These are phyloP conservation scores for Metarhizium brunneum DNA, from an alignment of 2,329 filamentous ascomycete genomes.

Conservation along the genomic window DNA sequence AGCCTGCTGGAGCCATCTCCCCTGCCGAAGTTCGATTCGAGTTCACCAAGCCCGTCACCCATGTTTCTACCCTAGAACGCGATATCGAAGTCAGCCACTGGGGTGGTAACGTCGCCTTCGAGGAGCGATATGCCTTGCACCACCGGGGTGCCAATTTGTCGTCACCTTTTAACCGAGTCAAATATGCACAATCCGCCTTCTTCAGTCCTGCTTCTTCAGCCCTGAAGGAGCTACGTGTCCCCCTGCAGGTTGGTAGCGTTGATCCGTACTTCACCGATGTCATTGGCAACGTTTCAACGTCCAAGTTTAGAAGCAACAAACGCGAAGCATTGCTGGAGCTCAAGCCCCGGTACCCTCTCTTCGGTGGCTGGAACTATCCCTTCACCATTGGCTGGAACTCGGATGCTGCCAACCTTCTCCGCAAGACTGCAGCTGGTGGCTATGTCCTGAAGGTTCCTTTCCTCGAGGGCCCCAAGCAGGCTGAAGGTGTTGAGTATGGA, in stretches of 20 bases:
- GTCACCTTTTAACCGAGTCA: conserved; percentile 64
- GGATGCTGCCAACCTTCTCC: conserved; percentile 67
- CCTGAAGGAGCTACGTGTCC: conserved; percentile 72
- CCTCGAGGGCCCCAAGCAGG: conserved; percentile 80
- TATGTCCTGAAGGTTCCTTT: conserved; percentile 88
- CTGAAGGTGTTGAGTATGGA: conserved; percentile 80
- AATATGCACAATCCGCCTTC: conserved; percentile 65
- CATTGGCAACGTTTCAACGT: conserved; percentile 95
- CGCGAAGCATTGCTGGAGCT: conserved; percentile 79
- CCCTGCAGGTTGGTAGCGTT: conserved; percentile 67
- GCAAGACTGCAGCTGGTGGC: conserved; percentile 54
- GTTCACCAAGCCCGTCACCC: conserved; percentile 84
- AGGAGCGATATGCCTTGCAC: conserved; percentile 83
- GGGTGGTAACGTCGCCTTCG: conserved; percentile 92
- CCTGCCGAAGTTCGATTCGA: conserved; percentile 81
- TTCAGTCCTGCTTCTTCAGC: conserved; percentile 70
- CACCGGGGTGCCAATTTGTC: conserved; percentile 77
- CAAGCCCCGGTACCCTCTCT: conserved; percentile 91
- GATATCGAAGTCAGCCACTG: conserved; percentile 96
- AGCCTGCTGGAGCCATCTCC: conserved; percentile 66
- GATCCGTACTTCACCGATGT: conserved; percentile 94
- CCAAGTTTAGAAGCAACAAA: conserved; percentile 68
- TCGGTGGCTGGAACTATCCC: conserved; percentile 96
- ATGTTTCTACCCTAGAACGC: conserved; percentile 70
- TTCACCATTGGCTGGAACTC: conserved; percentile 97